Percentiles rank a stretch among this genome's conserved stretches.
Evolutionary conservation across 1,139 yeast species (phyloP).

Genomic region (Nematodospora anomalae): DNA sequence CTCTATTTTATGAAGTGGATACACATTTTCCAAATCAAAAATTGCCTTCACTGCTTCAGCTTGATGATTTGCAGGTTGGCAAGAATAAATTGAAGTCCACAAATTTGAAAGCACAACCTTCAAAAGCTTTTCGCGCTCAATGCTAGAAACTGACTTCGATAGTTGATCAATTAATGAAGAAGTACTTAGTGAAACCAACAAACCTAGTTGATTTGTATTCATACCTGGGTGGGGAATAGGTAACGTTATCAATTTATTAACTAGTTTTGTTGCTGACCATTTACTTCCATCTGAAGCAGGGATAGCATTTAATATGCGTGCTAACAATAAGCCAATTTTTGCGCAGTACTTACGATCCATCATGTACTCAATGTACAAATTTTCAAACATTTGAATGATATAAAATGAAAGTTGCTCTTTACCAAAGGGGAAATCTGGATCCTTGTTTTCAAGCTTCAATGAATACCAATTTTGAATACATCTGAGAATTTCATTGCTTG

Average conservation of each 20-base stretch:
- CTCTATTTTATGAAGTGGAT: constrained; percentile 49
- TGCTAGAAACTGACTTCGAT: constrained; percentile 22
- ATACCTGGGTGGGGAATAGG: constrained; percentile 4
- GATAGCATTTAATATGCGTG: constrained; percentile 17
- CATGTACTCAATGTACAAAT: constrained; percentile 30
- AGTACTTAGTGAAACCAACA: constrained; percentile 44
- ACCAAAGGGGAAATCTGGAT: constrained; percentile 35
- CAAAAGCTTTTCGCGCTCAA: constrained; percentile 33
- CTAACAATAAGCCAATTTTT: constrained; percentile 5
- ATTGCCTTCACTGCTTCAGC: constrained; percentile 61
- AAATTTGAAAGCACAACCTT: constrained; percentile 40
- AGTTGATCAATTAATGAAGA: constrained; percentile 45
- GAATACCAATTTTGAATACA: constrained; percentile 23
- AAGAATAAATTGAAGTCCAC: constrained; percentile 48
- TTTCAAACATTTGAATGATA: constrained; percentile 35
- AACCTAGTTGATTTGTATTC: constrained; percentile 6
- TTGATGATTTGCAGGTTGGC: constrained; percentile 50
- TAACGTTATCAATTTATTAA: constrained; percentile 8
- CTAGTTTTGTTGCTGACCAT: constrained; percentile 8
- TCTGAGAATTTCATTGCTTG: constrained; percentile 18
- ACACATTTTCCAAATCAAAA: constrained; percentile 41
- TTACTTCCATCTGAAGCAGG: neutral
- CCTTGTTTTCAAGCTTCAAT: constrained; percentile 4
- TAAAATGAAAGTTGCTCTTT: constrained; percentile 46
- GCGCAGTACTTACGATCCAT: constrained; percentile 8